A percentile compares a stretch with the other conserved stretches of the same genome.
Evolutionary conservation across 2,329 filamentous ascomycete genomes (phyloP).

Genomic region (Cryphonectria naterciae): DNA sequence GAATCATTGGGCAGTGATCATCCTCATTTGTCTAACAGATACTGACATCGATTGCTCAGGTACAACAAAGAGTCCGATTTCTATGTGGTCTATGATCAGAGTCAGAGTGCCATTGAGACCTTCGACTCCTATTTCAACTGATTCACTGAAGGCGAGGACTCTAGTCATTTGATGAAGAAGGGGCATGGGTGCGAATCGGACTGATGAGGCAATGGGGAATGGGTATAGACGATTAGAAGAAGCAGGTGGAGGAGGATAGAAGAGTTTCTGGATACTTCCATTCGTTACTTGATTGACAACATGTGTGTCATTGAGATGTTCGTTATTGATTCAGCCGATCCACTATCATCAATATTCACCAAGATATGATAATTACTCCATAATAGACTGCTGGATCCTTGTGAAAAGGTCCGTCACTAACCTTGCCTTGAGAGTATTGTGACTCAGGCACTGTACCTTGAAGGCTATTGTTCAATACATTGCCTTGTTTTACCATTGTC

Average conservation of each 20-base stretch:
- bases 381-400: neutral
- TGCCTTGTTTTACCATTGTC: neutral
- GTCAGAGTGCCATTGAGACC: slow-evolving; percentile 14
- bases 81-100: slow-evolving; percentile 24
- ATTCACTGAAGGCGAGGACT: neutral
- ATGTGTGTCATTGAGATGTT: neutral
- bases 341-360: too few relatives aligned
- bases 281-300: neutral
- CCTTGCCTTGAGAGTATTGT: neutral
- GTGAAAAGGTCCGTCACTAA: neutral
- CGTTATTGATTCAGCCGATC: too few relatives aligned
- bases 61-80: slow-evolving; percentile 25
- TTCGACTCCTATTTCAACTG: slow-evolving; percentile 22
- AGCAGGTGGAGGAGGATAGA: too few relatives aligned
- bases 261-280: neutral
- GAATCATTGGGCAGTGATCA: neutral
- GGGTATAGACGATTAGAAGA: too few relatives aligned
- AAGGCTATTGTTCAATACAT: neutral
- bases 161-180: neutral
- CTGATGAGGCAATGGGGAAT: too few relatives aligned
- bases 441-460: neutral
- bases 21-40: neutral
- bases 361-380: neutral
- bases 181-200: too few relatives aligned
- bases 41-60: neutral